These are phyloP conservation scores for Saccharomyces kudriavzevii DNA, from an alignment of 805 yeast species.

Conservation along the genomic window DNA sequence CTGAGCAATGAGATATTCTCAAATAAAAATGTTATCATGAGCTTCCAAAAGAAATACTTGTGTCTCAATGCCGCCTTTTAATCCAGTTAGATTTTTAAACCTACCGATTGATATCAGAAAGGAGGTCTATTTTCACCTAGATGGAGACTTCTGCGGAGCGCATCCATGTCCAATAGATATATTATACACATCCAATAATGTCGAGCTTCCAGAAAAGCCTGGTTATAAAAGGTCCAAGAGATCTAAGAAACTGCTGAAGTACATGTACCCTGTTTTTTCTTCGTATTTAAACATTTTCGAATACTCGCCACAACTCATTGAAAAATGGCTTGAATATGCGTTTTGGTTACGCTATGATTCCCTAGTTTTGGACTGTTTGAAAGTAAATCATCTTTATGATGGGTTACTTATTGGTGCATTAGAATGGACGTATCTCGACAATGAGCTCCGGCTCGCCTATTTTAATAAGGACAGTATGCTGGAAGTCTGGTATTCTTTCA, in stretches of 20 bases:
- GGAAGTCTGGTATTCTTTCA: conserved; percentile 23
- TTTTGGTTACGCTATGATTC: conserved; percentile 26
- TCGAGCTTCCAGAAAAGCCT: neutral
- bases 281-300: conserved; percentile 21
- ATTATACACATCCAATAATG: neutral
- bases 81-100: conserved; percentile 10
- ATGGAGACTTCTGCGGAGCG: conserved; percentile 4
- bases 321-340: conserved; percentile 20
- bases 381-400: conserved; percentile 20
- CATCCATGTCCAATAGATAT: neutral
- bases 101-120: conserved; percentile 22
- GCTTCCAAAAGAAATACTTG: neutral
- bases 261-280: conserved; percentile 10
- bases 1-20: neutral
- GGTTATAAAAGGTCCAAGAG: neutral
- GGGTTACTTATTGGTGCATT: conserved; percentile 17
- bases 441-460: conserved; percentile 13
- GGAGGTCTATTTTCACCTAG: conserved; percentile 20
- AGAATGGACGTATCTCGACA: conserved; percentile 20
- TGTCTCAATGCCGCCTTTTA: neutral
- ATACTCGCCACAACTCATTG: conserved; percentile 16
- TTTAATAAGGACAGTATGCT: conserved; percentile 20
- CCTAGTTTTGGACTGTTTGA: conserved; percentile 23
- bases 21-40: neutral
- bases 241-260: conserved; percentile 4